Evolutionary conservation across 2,329 filamentous ascomycete genomes (phyloP).

Genomic region (Fusarium udum): DNA sequence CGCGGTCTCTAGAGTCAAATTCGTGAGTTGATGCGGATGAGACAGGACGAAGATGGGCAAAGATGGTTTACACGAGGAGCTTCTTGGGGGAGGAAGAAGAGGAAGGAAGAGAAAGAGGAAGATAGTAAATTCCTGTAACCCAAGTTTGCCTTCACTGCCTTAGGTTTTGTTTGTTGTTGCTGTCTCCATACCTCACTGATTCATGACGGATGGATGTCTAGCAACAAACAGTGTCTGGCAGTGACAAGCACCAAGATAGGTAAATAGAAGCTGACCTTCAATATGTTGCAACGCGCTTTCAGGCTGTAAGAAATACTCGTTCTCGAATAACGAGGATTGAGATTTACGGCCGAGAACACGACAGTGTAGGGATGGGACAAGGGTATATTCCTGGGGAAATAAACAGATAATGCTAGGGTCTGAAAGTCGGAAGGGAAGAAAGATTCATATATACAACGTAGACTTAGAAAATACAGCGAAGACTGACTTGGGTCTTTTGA

Average conservation of each 20-base stretch:
- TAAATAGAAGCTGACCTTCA: neutral
- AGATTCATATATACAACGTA: neutral
- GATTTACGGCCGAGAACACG: fast-evolving
- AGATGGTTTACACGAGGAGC: neutral
- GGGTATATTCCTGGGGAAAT: fast-evolving
- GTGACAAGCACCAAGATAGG: neutral
- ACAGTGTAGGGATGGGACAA: neutral
- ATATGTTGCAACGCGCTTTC: fast-evolving
- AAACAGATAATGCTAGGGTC: fast-evolving
- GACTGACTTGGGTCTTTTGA: fast-evolving
- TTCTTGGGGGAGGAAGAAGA: neutral
- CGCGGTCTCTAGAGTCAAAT: fast-evolving
- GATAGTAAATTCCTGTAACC: neutral
- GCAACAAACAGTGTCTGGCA: neutral
- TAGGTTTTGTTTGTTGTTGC: neutral
- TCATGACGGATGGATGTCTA: neutral
- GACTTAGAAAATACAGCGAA: fast-evolving
- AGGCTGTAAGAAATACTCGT: neutral
- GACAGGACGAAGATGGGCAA: neutral
- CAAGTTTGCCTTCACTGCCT: neutral
- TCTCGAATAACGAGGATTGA: fast-evolving
- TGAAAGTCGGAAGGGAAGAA: neutral
- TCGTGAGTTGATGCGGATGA: neutral
- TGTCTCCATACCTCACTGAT: neutral
- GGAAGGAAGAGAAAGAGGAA: neutral